Percentiles rank a stretch among this genome's conserved stretches.
phyloP scores from a whole-genome alignment of 495 filamentous ascomycete species.

The Penicillium waksmanii region DNA sequence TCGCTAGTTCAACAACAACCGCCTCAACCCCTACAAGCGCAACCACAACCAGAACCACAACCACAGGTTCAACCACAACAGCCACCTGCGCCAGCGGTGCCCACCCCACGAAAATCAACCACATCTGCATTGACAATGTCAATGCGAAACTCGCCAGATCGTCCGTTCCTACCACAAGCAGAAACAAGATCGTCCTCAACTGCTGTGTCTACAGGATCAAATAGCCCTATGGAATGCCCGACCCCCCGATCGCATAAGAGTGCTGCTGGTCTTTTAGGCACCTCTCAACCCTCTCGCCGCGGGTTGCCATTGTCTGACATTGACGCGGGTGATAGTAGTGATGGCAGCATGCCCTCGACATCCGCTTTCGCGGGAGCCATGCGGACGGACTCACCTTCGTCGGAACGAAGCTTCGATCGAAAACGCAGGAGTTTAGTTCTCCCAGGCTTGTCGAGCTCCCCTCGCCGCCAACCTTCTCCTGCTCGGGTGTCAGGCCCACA shows the following conservation, averaged over 20 bases:
- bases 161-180: conserved; percentile 31
- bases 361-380: conserved; percentile 68
- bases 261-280: conserved; percentile 62
- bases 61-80: conserved; percentile 1
- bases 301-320: conserved; percentile 76
- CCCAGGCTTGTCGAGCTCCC: conserved; percentile 69
- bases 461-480: conserved; percentile 84
- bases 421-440: conserved; percentile 84
- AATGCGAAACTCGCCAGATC: conserved; percentile 47
- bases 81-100: conserved; percentile 11
- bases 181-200: conserved; percentile 61
- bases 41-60: background rate
- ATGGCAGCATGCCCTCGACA: conserved; percentile 80
- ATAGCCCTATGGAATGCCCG: conserved; percentile 86
- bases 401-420: conserved; percentile 80
- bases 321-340: conserved; percentile 78
- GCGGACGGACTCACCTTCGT: conserved; percentile 87
- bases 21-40: background rate
- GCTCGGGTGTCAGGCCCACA: conserved; percentile 73
- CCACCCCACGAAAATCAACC: conserved; percentile 28
- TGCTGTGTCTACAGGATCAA: conserved; percentile 75
- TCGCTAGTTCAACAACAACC: background rate
- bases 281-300: conserved; percentile 65
- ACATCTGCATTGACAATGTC: conserved; percentile 48
- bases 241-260: conserved; percentile 88